phyloP scores from a whole-genome alignment of 169 alveolate species.

The Eimeria necatrix region DNA sequence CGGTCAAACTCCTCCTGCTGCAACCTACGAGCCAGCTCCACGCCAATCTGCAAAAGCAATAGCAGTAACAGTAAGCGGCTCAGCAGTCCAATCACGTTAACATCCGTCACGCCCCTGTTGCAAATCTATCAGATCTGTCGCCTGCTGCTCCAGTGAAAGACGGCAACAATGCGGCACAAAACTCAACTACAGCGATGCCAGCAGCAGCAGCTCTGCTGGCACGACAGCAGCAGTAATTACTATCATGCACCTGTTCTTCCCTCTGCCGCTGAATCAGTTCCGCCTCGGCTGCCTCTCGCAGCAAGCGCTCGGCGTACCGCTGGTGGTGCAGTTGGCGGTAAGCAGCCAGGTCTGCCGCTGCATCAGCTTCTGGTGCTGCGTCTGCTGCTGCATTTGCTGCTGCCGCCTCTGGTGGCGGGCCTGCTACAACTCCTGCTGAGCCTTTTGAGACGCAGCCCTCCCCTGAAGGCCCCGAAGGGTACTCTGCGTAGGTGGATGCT shows the following conservation, averaged over 20 bases:
- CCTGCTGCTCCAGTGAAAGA: not conserved
- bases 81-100: not conserved
- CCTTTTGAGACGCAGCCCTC: not conserved
- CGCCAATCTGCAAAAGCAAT: not conserved
- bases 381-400: not conserved
- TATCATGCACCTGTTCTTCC: slow-evolving; percentile 41
- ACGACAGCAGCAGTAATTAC: not conserved
- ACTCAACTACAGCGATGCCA: not conserved
- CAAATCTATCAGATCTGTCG: not conserved
- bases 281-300: slow-evolving; percentile 2
- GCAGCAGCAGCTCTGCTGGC: slow-evolving; percentile 36
- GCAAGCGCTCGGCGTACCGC: slow-evolving; percentile 29
- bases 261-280: not conserved
- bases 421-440: not conserved
- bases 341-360: slow-evolving; percentile 20
- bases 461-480: not conserved
- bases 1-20: slow-evolving; percentile 50
- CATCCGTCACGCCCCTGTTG: not conserved
- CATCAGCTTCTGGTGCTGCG: not conserved
- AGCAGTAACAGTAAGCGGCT: not conserved
- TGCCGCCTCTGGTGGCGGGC: not conserved
- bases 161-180: slow-evolving; percentile 11
- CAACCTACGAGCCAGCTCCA: slow-evolving; percentile 21
- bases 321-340: slow-evolving; percentile 25
- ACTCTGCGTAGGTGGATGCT: not conserved